Base-by-base conservation (phyloP, 352 stramenopile genomes). In the Pythium vanterpoolii region DNA sequence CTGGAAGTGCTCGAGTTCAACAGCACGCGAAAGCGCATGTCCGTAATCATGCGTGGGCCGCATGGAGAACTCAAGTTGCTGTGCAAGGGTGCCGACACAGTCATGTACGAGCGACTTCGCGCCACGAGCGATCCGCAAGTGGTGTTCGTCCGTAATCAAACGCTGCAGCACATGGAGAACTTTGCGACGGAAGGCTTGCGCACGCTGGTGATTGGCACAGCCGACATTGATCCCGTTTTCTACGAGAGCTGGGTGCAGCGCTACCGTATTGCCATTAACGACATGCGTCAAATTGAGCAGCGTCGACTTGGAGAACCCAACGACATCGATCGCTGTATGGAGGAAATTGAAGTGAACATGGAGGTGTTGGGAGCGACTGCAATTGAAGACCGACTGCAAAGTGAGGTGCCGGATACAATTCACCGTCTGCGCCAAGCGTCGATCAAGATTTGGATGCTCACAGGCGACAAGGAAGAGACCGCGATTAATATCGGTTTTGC, bases 401-500 rank as follows among this genome's bases (percentile, higher is more conserved):
- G 84, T 4, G 89, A 90, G 4, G 95, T 98, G 2, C 91, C 92
- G 0, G 88, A 96, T 49, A 94, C 90, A 9, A 98, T 98, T 60
- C 82, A 86, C 58, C 89, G 93, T 52, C 68, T 98, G n/a, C 82
- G 87, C 0, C 74, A 94, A 44, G 95, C 93, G 7, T 90, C 91
- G 10, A 97, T 98, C 49, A 96, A 97, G 62, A 86, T 98, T 30
- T 98, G 92, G 90, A 94, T 98, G 73, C 77, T 98, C 19, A 98
- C 93, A 1, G 93, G 93, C 18, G 93, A 98, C 73, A 98, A 98
- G 61, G 72, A 95, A 59, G 93, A 98, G 62, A 98, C 93, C 0
- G 93, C 93, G 21, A 97, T 98, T 62, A 98, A 98, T 62, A 98
- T 98, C 67, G 95, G 86, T n/a, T 97, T 96, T 69, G 87, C 90